Evolutionary conservation across 2,329 filamentous ascomycete genomes (phyloP).

Genomic region (Chaetomium globosum): DNA sequence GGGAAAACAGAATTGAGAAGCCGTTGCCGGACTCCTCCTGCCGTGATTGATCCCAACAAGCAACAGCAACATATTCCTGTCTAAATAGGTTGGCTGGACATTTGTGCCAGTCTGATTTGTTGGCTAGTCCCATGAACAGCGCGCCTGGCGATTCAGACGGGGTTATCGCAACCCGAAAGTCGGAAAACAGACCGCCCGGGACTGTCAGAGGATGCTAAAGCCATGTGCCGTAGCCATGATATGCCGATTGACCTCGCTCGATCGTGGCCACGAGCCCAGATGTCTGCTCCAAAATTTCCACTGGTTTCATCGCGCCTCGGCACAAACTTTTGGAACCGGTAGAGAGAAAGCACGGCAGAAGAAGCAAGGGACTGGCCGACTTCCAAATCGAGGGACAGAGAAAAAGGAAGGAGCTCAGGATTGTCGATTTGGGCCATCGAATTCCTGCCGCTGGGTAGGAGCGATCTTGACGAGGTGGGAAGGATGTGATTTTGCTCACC

Average conservation of each 20-base stretch:
- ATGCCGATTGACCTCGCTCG: neutral
- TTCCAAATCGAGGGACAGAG: neutral
- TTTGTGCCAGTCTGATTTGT: too few species aligned
- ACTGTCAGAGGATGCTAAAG: neutral
- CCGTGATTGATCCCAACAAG: neutral
- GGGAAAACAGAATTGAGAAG: neutral
- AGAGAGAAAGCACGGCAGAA: neutral
- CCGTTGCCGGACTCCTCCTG: neutral
- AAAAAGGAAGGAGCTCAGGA: neutral
- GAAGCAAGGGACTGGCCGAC: neutral
- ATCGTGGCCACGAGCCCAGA: neutral
- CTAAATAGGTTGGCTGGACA: neutral
- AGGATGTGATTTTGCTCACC: neutral
- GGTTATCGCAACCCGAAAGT: neutral
- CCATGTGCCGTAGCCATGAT: neutral
- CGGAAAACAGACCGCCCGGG: neutral
- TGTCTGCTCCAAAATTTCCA: neutral
- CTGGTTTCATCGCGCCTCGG: neutral
- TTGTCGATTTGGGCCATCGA: neutral
- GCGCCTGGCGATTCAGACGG: neutral
- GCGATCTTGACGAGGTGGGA: neutral
- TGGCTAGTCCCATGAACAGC: neutral
- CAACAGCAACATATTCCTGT: neutral
- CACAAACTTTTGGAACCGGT: neutral
- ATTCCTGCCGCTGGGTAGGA: constrained; percentile 15